Evolutionary conservation across 768 basidiomycete species (phyloP).

Genomic region (Leucocoprinus leucothites): DNA sequence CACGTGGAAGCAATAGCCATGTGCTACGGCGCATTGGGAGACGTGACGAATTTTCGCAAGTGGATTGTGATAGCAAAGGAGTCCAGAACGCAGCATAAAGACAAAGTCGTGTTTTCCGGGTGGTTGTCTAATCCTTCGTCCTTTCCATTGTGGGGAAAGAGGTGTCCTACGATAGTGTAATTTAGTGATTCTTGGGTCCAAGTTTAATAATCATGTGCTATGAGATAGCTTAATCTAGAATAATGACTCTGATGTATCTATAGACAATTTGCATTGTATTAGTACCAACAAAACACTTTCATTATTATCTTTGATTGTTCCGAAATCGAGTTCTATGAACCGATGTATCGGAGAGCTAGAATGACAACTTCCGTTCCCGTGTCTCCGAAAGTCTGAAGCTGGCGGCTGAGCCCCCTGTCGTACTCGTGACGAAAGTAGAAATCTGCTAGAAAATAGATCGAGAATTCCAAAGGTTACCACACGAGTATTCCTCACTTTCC

Average conservation of each 20-base stretch:
- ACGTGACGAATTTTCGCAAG: constrained; percentile 29
- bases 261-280: background rate
- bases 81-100: constrained; percentile 18
- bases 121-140: constrained; percentile 33
- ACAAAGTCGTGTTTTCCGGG: constrained; percentile 25
- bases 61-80: constrained; percentile 30
- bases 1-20: constrained; percentile 38
- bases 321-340: no score
- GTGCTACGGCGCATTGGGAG: constrained; percentile 38
- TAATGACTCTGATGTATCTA: background rate
- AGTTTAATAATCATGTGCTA: no score
- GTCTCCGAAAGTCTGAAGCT: no score
- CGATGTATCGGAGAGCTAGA: no score
- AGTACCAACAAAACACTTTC: no score
- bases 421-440: no score
- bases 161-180: background rate
- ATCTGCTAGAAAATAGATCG: no score
- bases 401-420: no score
- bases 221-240: no score
- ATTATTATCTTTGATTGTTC: no score
- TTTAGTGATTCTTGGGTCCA: background rate
- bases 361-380: no score
- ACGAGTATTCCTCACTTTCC: no score
- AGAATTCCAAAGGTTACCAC: background rate
- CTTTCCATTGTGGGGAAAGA: constrained; percentile 33